Evolutionary conservation across 2,329 filamentous ascomycete genomes (phyloP).

Genomic region (Xylariales sp.): DNA sequence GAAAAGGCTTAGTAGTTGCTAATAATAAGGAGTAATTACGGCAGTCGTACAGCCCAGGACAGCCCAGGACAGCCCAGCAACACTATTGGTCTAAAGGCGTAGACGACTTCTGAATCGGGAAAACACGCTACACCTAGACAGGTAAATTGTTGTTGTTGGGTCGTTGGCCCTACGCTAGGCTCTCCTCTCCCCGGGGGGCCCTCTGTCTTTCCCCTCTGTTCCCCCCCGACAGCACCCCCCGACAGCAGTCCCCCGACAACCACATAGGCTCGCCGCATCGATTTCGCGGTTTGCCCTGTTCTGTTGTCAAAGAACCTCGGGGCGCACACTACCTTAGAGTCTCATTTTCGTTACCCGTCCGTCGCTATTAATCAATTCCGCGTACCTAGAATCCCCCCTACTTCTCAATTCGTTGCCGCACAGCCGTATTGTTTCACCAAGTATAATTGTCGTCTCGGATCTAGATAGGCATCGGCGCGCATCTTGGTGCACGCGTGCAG

Average conservation of each 20-base stretch:
- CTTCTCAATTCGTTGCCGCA: not conserved
- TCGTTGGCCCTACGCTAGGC: conserved; percentile 39
- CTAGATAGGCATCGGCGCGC: conserved; percentile 18
- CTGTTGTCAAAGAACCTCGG: not conserved
- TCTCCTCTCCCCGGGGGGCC: conserved; percentile 34
- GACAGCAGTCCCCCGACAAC: conserved; percentile 41
- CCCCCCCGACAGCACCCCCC: no score
- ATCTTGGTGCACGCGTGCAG: conserved; percentile 30
- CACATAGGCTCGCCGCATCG: not conserved
- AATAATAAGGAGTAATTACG: no score
- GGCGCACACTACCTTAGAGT: not conserved
- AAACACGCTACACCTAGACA: conserved; percentile 42
- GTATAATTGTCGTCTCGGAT: conserved; percentile 3
- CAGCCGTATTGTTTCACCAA: not conserved
- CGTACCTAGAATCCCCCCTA: not conserved
- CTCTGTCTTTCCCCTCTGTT: conserved; percentile 20
- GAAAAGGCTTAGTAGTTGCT: conserved; percentile 34
- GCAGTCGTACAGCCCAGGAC: no score
- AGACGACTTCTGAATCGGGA: conserved; percentile 29
- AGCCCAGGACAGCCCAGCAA: not conserved
- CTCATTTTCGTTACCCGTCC: conserved; percentile 11
- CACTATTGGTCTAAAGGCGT: conserved; percentile 26
- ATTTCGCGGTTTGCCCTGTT: conserved; percentile 6
- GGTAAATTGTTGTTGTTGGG: conserved; percentile 47
- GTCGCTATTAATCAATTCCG: conserved; percentile 1